Percentiles rank a stretch among this genome's conserved stretches.
These are phyloP conservation scores for Candida lessepsii DNA, from an alignment of 805 yeast species.

Conservation along the genomic window DNA sequence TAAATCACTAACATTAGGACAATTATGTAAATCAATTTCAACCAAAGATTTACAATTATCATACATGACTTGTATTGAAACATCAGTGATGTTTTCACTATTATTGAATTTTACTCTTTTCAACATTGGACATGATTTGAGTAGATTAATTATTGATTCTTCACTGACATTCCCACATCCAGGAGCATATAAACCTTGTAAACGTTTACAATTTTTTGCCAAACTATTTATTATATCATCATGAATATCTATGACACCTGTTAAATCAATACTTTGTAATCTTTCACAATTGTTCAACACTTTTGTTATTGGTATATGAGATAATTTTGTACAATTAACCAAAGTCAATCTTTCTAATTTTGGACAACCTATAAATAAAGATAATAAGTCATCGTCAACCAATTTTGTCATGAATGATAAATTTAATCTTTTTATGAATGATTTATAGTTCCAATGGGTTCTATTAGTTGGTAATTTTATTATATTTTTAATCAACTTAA, in stretches of 20 bases:
- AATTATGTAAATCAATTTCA: constrained; percentile 85
- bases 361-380: constrained; percentile 62
- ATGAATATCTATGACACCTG: constrained; percentile 63
- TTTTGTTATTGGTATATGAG: constrained; percentile 58
- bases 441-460: constrained; percentile 66
- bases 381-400: constrained; percentile 63
- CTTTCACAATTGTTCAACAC: constrained; percentile 64
- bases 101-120: constrained; percentile 82
- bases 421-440: constrained; percentile 75
- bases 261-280: constrained; percentile 82
- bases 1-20: constrained; percentile 69
- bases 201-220: constrained; percentile 66
- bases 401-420: constrained; percentile 68
- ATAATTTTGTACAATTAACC: constrained; percentile 70
- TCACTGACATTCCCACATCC: constrained; percentile 74
- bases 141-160: constrained; percentile 56
- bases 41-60: constrained; percentile 76
- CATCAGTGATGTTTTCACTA: constrained; percentile 64
- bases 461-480: constrained; percentile 46
- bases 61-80: constrained; percentile 57
- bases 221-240: constrained; percentile 70
- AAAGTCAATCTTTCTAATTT: constrained; percentile 83
- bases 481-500: constrained; percentile 54
- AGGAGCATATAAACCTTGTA: constrained; percentile 90
- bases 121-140: constrained; percentile 65